A percentile compares a stretch with the other conserved stretches of the same genome.
These are phyloP conservation scores for Dactylellina parvicollis DNA, from an alignment of 2,329 filamentous ascomycete genomes.

Conservation along the genomic window DNA sequence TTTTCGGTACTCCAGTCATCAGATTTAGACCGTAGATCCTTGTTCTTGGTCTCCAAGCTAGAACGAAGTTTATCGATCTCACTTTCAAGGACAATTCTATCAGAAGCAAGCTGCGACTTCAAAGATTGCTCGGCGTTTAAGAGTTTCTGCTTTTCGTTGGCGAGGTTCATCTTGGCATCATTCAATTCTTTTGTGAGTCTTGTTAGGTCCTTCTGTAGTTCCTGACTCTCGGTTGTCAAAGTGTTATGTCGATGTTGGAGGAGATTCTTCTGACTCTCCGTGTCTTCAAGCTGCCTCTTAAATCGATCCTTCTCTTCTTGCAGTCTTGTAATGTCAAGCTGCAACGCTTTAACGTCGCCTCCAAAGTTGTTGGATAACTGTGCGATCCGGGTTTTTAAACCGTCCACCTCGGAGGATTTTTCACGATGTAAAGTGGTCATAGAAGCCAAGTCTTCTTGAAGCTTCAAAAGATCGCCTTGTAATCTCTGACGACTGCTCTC, in stretches of 20 bases:
- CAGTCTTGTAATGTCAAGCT: conserved; percentile 60
- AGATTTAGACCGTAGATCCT: conserved; percentile 54
- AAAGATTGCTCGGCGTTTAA: conserved; percentile 76
- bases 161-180: conserved; percentile 65
- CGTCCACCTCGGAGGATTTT: conserved; percentile 62
- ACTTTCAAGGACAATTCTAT: conserved; percentile 56
- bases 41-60: conserved; percentile 53
- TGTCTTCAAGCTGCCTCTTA: conserved; percentile 56
- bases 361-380: conserved; percentile 58
- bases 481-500: conserved; percentile 75
- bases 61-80: conserved; percentile 56
- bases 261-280: conserved; percentile 70
- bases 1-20: conserved; percentile 64
- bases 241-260: conserved; percentile 76
- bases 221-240: conserved; percentile 72
- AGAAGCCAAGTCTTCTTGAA: conserved; percentile 66
- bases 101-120: conserved; percentile 57
- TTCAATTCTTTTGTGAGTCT: conserved; percentile 66
- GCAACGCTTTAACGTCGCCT: conserved; percentile 55
- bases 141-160: conserved; percentile 70
- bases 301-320: conserved; percentile 56
- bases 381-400: conserved; percentile 60
- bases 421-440: conserved; percentile 64
- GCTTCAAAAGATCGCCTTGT: conserved; percentile 67
- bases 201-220: conserved; percentile 73